phyloP scores from a whole-genome alignment of 225 moss, liverwort and hornwort genomes.

The Neckera pumila region DNA sequence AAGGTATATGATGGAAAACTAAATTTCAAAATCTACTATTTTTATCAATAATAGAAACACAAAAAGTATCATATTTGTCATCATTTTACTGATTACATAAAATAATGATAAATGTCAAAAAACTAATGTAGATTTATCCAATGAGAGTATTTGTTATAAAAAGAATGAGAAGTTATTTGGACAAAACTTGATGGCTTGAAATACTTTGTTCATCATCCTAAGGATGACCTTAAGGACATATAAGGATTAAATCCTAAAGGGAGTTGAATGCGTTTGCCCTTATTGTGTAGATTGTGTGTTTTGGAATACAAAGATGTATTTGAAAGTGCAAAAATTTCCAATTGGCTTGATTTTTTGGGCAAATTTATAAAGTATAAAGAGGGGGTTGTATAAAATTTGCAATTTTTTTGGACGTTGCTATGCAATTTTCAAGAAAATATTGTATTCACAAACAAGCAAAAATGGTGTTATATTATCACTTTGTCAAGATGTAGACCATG shows the following conservation, averaged over 20 bases:
- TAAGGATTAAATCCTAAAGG: not conserved
- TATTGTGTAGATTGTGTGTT: accelerated
- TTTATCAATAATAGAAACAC: not conserved
- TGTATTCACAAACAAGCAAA: not conserved
- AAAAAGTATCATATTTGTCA: not conserved
- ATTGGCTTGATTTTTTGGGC: not conserved
- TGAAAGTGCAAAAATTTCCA: not conserved
- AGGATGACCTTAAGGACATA: not conserved
- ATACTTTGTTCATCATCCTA: accelerated
- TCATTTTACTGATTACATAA: not conserved
- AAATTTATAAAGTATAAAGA: not conserved
- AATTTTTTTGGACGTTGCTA: not conserved
- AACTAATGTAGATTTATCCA: accelerated
- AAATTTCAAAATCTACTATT: not conserved
- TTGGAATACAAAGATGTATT: accelerated
- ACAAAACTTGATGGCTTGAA: not conserved
- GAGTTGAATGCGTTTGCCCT: not conserved
- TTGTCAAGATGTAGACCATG: accelerated
- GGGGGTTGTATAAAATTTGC: accelerated
- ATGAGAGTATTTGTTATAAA: not conserved
- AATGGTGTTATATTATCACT: not conserved
- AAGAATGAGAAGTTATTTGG: not conserved
- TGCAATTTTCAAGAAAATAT: not conserved
- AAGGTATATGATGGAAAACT: not conserved
- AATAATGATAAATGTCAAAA: not conserved